Percentiles rank a stretch among this genome's conserved stretches.
phyloP scores from a whole-genome alignment of 495 filamentous ascomycete genomes.

The Cryomyces minteri region DNA sequence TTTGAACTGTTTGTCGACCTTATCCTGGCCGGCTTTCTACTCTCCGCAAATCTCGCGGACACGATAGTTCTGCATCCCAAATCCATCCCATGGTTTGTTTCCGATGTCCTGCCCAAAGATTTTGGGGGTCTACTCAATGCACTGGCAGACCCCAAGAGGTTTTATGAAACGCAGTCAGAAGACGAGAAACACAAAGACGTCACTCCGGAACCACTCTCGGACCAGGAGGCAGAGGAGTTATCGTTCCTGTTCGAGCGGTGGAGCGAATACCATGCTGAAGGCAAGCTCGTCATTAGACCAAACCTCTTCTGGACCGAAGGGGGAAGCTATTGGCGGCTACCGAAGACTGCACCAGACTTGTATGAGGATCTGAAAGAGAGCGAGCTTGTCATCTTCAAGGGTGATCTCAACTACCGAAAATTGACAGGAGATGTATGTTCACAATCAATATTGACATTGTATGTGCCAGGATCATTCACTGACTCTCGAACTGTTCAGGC shows the following conservation, averaged over 20 bases:
- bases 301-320: slow-evolving; percentile 81
- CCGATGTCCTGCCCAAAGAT: slow-evolving; percentile 74
- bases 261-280: slow-evolving; percentile 62
- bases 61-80: slow-evolving; percentile 85
- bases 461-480: neutral
- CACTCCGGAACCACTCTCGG: slow-evolving; percentile 36
- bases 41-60: slow-evolving; percentile 66
- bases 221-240: slow-evolving; percentile 48
- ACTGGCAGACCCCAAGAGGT: slow-evolving; percentile 51
- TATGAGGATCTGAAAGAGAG: slow-evolving; percentile 62
- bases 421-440: slow-evolving; percentile 63
- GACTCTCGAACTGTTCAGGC: slow-evolving; percentile 27
- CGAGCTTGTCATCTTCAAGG: slow-evolving; percentile 92
- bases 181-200: slow-evolving; percentile 38
- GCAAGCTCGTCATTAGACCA: slow-evolving; percentile 58
- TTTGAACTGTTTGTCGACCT: slow-evolving; percentile 95
- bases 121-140: slow-evolving; percentile 63
- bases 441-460: too few relatives aligned
- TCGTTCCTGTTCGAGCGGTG: slow-evolving; percentile 64
- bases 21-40: slow-evolving; percentile 73
- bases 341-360: slow-evolving; percentile 42
- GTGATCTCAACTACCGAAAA: slow-evolving; percentile 91
- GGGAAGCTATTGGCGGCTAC: slow-evolving; percentile 74
- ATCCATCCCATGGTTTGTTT: slow-evolving; percentile 92
- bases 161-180: slow-evolving; percentile 51